Conservation (phyloP, 2,329 filamentous ascomycete species). For the Penicillium sp. region DNA sequence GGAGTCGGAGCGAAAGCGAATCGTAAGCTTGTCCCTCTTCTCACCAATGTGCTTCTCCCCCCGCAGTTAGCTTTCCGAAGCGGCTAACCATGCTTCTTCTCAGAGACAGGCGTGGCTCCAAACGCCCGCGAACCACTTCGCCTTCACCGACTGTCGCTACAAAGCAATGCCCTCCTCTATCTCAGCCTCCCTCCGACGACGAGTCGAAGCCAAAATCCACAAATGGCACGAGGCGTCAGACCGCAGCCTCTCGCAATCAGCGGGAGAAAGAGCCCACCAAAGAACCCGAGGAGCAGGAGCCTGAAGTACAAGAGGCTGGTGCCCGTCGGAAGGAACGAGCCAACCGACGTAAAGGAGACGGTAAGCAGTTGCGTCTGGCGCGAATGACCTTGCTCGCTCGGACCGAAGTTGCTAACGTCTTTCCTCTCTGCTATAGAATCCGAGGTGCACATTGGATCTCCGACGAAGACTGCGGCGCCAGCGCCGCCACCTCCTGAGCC, state of each 20-base stretch:
- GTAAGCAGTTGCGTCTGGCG: constrained; percentile 41
- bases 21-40: constrained; percentile 58
- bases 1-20: constrained; percentile 84
- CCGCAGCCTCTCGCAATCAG: constrained; percentile 51
- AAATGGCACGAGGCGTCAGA: constrained; percentile 52
- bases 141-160: constrained; percentile 59
- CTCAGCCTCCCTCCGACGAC: constrained; percentile 57
- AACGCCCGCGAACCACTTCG: constrained; percentile 78
- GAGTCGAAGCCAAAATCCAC: constrained; percentile 45
- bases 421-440: constrained; percentile 53
- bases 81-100: constrained; percentile 21
- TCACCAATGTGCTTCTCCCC: no score
- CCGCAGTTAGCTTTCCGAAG: no score
- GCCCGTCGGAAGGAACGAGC: constrained; percentile 76
- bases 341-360: constrained; percentile 74
- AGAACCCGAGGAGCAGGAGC: constrained; percentile 59
- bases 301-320: constrained; percentile 65
- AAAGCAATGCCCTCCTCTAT: constrained; percentile 42
- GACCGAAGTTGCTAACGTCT: background rate
- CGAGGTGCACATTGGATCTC: constrained; percentile 61
- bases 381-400: background rate
- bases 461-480: constrained; percentile 31
- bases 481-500: constrained; percentile 30
- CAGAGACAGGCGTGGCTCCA: constrained; percentile 65
- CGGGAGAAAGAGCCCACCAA: constrained; percentile 42